Base-by-base conservation (phyloP, 140 eudicot genomes). In the Stevia rebaudiana region DNA sequence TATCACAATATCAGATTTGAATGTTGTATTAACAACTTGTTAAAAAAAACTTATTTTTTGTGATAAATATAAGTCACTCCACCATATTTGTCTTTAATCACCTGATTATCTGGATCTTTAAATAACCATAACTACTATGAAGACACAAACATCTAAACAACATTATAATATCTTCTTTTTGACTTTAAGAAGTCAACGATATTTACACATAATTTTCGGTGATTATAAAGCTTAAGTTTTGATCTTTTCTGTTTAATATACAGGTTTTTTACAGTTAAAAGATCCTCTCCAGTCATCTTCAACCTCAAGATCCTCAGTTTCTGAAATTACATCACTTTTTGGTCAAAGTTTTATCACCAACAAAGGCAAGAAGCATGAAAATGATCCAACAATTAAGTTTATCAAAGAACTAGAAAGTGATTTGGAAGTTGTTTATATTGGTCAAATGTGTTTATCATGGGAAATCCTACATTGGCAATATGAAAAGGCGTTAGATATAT, bases 401-500 rank as follows among this genome's bases (percentile, higher is more conserved):
- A 67, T 80, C 44, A 71, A 76, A 63, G 98, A 92, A 71, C 50
- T 92, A 52, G 77, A 83, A 62, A 79, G 94, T 30, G 96, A 88
- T 56, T 77, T 92, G 47, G 98, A 92, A 61, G 82, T 78, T 21
- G 89, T 88, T 10, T 92, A 92, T 59, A 95, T 92, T 15, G 90
- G 95, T 22, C 98, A 92, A 58, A 83, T 88, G 94, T 88, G 98
- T 61, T 86, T 92, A 40, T 92, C 98, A 0, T 92, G 98, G 98
- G 98, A 92, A 71, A 67, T 92, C 57, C 72, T 92, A 4, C 87
- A 81, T 21, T 88, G 98, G 98, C 87, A 92, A 74, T 88, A 92
- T 53, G 95, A 77, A 61, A 88, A 81, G 76, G 98, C 94, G 65
- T 76, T 87, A 51, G 94, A 88, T 30, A 63, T 92, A 40, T 88